Conservation (phyloP, 169 alveolate species). For the Plasmodium adleri region DNA sequence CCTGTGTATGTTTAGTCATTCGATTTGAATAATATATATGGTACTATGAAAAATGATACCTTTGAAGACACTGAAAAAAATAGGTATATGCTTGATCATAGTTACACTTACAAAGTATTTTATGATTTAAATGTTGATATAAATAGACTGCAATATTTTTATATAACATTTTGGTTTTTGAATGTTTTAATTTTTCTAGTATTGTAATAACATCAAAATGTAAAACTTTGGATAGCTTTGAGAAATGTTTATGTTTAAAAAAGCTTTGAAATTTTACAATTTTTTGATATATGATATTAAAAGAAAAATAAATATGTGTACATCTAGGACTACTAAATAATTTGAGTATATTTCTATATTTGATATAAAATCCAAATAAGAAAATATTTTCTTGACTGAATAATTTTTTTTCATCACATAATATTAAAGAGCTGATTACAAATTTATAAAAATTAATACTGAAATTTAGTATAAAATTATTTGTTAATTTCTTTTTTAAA, state of each 20-base stretch:
- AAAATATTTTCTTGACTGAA: conserved; percentile 24
- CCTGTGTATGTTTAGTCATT: too few relatives aligned
- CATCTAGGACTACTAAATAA: conserved; percentile 64
- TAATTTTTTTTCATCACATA: conserved; percentile 55
- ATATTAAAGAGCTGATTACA: conserved; percentile 43
- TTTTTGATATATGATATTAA: conserved; percentile 42
- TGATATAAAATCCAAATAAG: conserved; percentile 60
- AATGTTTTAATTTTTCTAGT: conserved; percentile 24
- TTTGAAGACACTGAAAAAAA: conserved; percentile 50
- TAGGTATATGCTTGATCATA: conserved; percentile 22
- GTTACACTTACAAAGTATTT: not conserved
- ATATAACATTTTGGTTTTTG: conserved; percentile 10
- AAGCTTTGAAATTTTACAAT: conserved; percentile 25
- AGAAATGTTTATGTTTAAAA: conserved; percentile 22
- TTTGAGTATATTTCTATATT: conserved; percentile 34
- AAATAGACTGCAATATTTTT: conserved; percentile 20
- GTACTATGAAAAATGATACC: conserved; percentile 18
- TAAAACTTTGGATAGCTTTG: conserved; percentile 30
- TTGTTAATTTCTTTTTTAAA: conserved; percentile 34
- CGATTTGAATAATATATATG: too few relatives aligned
- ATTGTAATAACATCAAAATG: conserved; percentile 53
- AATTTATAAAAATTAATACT: conserved; percentile 46
- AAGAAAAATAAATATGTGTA: conserved; percentile 43
- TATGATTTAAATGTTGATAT: conserved; percentile 23
- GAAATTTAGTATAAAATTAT: conserved; percentile 55